phyloP scores from a whole-genome alignment of 192 early-diverging fungal genomes.

The Coemansia guatemalensis region DNA sequence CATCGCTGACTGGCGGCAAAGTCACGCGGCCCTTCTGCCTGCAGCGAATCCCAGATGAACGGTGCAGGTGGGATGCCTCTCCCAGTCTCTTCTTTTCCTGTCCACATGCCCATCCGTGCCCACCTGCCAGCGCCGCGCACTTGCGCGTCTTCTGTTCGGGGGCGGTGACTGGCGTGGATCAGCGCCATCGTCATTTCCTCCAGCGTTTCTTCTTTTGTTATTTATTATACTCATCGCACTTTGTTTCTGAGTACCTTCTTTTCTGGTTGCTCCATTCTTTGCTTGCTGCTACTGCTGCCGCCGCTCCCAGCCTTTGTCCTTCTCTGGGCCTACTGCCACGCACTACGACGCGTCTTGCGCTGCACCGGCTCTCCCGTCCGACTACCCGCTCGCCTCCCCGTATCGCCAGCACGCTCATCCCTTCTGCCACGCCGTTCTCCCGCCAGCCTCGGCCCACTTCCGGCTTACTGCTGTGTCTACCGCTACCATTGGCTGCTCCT shows the following conservation, averaged over 20 bases:
- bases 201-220: neutral
- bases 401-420: too few relatives aligned
- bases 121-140: neutral
- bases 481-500: neutral
- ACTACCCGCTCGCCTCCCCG: neutral
- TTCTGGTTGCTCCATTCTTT: neutral
- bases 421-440: neutral
- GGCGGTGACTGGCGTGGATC: neutral
- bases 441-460: neutral
- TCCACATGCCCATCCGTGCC: neutral
- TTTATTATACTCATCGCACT: neutral
- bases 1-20: neutral
- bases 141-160: neutral
- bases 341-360: neutral
- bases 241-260: neutral
- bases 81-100: neutral
- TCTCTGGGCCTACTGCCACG: neutral
- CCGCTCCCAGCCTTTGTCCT: neutral
- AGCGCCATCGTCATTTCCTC: neutral
- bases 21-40: conserved; percentile 5
- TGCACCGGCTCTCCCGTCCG: neutral
- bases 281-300: neutral
- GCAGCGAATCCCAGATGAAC: conserved; percentile 9
- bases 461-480: neutral
- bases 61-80: neutral